Evolutionary conservation across 2,329 filamentous ascomycete species (phyloP).

Genomic region (Phoma sp.): DNA sequence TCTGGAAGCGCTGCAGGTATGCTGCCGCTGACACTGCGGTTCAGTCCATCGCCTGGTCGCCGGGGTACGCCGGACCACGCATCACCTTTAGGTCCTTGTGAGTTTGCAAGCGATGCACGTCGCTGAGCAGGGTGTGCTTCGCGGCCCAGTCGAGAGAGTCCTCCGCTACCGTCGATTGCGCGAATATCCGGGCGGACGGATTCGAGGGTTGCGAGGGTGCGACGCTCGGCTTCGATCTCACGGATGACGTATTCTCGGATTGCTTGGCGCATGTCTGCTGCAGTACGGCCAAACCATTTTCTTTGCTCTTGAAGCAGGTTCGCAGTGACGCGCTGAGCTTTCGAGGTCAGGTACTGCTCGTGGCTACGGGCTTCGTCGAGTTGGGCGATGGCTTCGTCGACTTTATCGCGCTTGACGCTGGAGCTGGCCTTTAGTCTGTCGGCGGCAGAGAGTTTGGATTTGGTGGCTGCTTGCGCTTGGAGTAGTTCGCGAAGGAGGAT

Average conservation of each 20-base stretch:
- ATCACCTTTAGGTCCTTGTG: conserved; percentile 96
- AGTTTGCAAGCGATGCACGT: conserved; percentile 79
- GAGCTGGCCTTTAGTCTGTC: conserved; percentile 88
- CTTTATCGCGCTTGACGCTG: conserved; percentile 90
- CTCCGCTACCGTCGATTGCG: conserved; percentile 88
- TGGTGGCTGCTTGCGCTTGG: conserved; percentile 85
- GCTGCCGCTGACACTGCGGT: conserved; percentile 77
- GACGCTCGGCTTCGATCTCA: conserved; percentile 93
- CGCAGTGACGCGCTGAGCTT: conserved; percentile 86
- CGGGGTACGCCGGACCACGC: conserved; percentile 95
- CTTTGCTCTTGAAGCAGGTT: conserved; percentile 89
- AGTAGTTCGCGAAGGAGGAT: conserved; percentile 92
- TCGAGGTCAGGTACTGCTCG: conserved; percentile 82
- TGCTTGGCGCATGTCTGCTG: conserved; percentile 80
- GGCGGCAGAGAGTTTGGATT: conserved; percentile 82
- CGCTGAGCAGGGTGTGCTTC: conserved; percentile 82
- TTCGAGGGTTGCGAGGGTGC: conserved; percentile 91
- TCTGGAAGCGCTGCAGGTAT: conserved; percentile 66
- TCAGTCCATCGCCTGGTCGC: conserved; percentile 74
- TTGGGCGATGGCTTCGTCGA: conserved; percentile 93
- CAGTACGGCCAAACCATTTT: conserved; percentile 87
- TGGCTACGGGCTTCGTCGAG: conserved; percentile 86
- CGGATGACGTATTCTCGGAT: conserved; percentile 93
- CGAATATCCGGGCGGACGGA: conserved; percentile 91
- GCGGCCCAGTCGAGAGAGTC: conserved; percentile 85